Evolutionary conservation across 371 early-diverging fungal species (phyloP), one percentile per base, ranked within the genome.

Genomic region (Saksenaea oblongispora): DNA sequence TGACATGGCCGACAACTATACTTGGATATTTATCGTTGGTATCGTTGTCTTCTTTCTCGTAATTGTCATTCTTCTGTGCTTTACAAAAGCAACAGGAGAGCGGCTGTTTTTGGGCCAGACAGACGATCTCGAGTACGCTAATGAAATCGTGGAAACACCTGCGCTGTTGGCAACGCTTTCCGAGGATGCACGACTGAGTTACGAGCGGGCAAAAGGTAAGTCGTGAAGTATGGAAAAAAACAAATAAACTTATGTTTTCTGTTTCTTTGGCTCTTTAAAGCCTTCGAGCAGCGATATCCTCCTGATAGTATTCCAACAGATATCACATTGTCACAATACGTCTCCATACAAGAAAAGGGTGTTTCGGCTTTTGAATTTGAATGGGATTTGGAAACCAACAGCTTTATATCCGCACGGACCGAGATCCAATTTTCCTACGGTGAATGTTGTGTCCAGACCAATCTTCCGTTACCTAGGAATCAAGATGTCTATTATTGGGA

Each of bases 301-400:
- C 87, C 88, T 4, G 81, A 83, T 56, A 84, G 85, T 60, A 71
- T 88, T 17, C 80, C 89, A 15, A 88, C 89, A n/a, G 86, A 87
- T 55, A 86, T 90, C 56, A 88, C 89, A 2, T 68, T 82, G 27
- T 82, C 87, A 24, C 89, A 89, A 58, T 80, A 82, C 54, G 82
- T 86, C 15, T 83, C 84, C 24, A 92, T 93, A 55, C 89, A 88
- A 71, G 93, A 93, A 73, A 91, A 91, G 70, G 93, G 93, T 44
- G 91, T 93, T 1, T 85, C 87, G 10, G 93, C 93, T 11, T 93
- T 93, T 87, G 89, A 91, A 67, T 91, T 93, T 76, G 90, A 86
- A 57, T 84, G 88, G 62, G 86, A 90, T 36, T 79, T 86, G 69
- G 85, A 84, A 42, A 72, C 84, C 5, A 84, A 85, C 47, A 78